Percentiles rank a stretch among this genome's conserved stretches.
These are phyloP conservation scores for Dictyostelium brefeldianum DNA, from an alignment of 78 protist genomes.

Conservation along the genomic window DNA sequence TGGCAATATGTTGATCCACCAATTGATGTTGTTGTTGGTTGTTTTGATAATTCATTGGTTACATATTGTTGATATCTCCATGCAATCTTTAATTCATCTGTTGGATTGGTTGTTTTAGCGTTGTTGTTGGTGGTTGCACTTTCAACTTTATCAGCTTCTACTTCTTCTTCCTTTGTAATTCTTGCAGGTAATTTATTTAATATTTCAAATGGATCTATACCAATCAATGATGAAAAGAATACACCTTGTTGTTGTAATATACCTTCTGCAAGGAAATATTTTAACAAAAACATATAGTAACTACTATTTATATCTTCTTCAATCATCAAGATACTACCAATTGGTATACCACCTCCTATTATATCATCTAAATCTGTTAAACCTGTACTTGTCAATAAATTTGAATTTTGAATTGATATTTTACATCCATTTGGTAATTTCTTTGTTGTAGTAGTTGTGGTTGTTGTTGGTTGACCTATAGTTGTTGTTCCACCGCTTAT, in stretches of 20 bases:
- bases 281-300: slow-evolving; percentile 73
- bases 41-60: slow-evolving; percentile 19
- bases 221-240: slow-evolving; percentile 62
- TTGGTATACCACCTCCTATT: slow-evolving; percentile 83
- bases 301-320: slow-evolving; percentile 82
- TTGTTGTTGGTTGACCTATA: neutral
- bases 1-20: slow-evolving; percentile 29
- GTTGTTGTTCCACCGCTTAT: slow-evolving; percentile 1
- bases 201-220: slow-evolving; percentile 71
- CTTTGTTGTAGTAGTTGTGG: neutral
- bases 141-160: slow-evolving; percentile 60
- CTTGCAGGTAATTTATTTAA: slow-evolving; percentile 71
- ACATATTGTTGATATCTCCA: slow-evolving; percentile 77
- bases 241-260: slow-evolving; percentile 65
- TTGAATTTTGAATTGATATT: slow-evolving; percentile 79
- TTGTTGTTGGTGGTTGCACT: neutral
- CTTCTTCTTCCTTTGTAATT: slow-evolving; percentile 44
- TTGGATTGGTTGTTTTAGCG: slow-evolving; percentile 4
- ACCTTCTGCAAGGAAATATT: slow-evolving; percentile 85
- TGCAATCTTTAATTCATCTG: slow-evolving; percentile 56
- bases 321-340: slow-evolving; percentile 82
- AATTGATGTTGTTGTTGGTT: neutral
- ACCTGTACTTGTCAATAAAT: slow-evolving; percentile 67
- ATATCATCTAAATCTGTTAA: slow-evolving; percentile 77
- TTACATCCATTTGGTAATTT: slow-evolving; percentile 82